phyloP scores from a whole-genome alignment of 177 flowering plant species.

The Vitis hybrid region DNA sequence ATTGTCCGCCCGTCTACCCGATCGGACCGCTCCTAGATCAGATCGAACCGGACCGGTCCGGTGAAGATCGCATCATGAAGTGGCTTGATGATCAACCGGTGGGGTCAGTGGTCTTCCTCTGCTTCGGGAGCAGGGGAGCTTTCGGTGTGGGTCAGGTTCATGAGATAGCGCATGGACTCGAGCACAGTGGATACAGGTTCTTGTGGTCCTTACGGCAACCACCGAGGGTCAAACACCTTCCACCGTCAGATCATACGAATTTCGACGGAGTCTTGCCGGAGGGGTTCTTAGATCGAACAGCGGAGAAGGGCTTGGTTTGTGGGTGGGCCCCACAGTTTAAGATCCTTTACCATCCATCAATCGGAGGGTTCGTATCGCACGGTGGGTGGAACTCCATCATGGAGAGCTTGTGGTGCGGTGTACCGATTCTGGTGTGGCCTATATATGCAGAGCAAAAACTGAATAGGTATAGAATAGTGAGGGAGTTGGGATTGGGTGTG shows the following conservation, averaged over 20 bases:
- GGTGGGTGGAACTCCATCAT: constrained; percentile 9
- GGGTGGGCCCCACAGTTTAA: constrained; percentile 8
- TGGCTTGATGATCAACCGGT: too few relatives aligned
- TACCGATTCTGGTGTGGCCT: constrained; percentile 2
- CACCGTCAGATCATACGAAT: background rate
- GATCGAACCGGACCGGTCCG: too few relatives aligned
- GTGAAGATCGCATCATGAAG: too few relatives aligned
- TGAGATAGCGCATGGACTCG: constrained; percentile 4
- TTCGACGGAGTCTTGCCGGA: background rate
- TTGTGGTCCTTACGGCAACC: constrained; percentile 3
- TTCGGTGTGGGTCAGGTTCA: too few relatives aligned
- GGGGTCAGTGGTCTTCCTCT: too few relatives aligned
- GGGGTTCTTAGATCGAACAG: constrained; percentile 3
- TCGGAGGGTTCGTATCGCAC: background rate
- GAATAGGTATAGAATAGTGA: background rate
- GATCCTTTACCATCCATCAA: background rate
- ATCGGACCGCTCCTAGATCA: too few relatives aligned
- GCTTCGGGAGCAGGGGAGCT: too few relatives aligned
- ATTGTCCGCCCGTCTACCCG: too few relatives aligned
- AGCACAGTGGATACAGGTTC: constrained; percentile 1
- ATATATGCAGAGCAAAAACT: background rate
- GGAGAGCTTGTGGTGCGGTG: constrained; percentile 7
- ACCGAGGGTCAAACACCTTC: background rate
- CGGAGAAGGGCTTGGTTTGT: background rate
- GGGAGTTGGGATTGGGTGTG: background rate